Conservation (phyloP, 768 basidiomycete species). For the Chalciporus piperatus region DNA sequence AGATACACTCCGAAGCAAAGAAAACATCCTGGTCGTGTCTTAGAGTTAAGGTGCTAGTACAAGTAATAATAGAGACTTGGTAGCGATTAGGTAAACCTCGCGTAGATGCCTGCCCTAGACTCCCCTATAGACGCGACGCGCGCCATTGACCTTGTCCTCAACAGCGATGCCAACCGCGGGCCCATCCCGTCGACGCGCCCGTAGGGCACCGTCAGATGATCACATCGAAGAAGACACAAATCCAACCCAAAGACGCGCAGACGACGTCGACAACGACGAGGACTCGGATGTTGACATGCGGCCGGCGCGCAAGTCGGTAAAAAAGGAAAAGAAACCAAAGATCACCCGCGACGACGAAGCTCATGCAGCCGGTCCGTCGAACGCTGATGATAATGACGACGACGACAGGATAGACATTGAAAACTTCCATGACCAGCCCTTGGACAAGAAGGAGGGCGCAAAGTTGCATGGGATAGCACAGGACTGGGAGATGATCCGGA, state of each 20-base stretch:
- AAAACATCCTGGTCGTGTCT: conserved; percentile 20
- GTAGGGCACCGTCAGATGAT: conserved; percentile 52
- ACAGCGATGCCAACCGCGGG: conserved; percentile 32
- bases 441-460: conserved; percentile 48
- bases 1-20: conserved; percentile 18
- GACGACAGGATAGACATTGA: conserved; percentile 58
- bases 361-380: conserved; percentile 23
- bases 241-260: conserved; percentile 36
- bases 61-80: background rate
- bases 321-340: conserved; percentile 33
- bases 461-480: conserved; percentile 55
- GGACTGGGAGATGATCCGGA: conserved; percentile 61
- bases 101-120: conserved; percentile 32
- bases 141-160: background rate
- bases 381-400: conserved; percentile 38
- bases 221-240: conserved; percentile 55
- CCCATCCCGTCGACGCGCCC: conserved; percentile 40
- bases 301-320: conserved; percentile 31
- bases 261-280: conserved; percentile 39
- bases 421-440: conserved; percentile 64
- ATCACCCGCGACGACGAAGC: conserved; percentile 16
- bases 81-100: conserved; percentile 12
- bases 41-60: background rate
- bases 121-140: conserved; percentile 23
- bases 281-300: conserved; percentile 41